Base-by-base conservation (phyloP, 1,139 yeast species). In the Saccharomyces pastorianus region DNA sequence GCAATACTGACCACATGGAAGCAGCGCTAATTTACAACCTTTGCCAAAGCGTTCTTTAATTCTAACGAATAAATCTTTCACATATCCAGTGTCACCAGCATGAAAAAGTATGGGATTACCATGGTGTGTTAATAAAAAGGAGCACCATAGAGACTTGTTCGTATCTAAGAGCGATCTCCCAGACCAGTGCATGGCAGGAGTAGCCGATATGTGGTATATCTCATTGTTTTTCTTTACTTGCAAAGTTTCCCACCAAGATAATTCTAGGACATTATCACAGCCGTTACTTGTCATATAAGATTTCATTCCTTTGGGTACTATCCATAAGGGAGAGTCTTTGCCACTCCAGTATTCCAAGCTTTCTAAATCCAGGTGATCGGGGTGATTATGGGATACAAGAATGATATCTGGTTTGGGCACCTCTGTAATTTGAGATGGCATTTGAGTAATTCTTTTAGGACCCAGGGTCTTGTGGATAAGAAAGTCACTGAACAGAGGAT, bases 161-260 rank as follows among this genome's bases (percentile, higher is more conserved):
- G 95, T 80, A 67, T 91, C 98, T 28, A 84, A 66, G 29, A 91
- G 71, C 49, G 80, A 79, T 47, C 96, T 71, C 0, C 97, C 98
- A 1, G 96, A 87, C 98, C 98, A 91, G 71, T 91, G 98, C 97
- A 91, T 91, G 0, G 97, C 89, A 0, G 98, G 98, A 0, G 95
- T 80, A 70, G 97, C 88, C 1, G 88, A 90, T 32, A 91, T 74
- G 61, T 88, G 91, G 74, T 86, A 89, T 5, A n/a, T 49, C 25
- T 78, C 74, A 55, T 81, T 84, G 1, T 74, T 71, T 63, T 64
- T 61, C 17, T 72, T 72, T 50, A 85, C 64, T 6, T 78, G 74
- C 2, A 79, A 68, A 17, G 78, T 74, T 53, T 90, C 91, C 98
- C 98, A 91, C 98, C 98, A 91, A 61, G 87, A 85, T 81, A 91